These are phyloP conservation scores for Cylindrotheca fusiformis DNA, from an alignment of 108 stramenopile species.

Conservation along the genomic window DNA sequence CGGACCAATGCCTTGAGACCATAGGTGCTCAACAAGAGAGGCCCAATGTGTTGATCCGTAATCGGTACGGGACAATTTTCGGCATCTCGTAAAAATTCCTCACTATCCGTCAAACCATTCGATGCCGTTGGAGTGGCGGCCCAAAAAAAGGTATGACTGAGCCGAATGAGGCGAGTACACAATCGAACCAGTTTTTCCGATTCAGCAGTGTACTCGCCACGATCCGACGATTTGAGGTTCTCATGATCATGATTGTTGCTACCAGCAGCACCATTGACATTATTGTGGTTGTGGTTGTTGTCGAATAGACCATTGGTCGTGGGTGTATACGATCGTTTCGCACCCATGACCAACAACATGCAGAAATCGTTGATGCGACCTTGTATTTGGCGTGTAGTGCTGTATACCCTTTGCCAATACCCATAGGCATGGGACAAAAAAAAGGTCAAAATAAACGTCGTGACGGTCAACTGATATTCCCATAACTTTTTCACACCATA, in stretches of 20 bases:
- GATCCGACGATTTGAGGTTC: neutral
- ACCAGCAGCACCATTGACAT: neutral
- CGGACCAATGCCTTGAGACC: slow-evolving; percentile 42
- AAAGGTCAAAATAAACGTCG: slow-evolving; percentile 51
- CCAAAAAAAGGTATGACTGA: slow-evolving; percentile 64
- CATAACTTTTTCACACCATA: slow-evolving; percentile 41
- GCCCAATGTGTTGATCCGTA: slow-evolving; percentile 29
- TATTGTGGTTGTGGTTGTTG: neutral
- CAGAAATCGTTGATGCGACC: slow-evolving; percentile 65
- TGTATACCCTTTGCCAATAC: slow-evolving; percentile 48
- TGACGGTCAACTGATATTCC: slow-evolving; percentile 57
- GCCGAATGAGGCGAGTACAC: slow-evolving; percentile 39
- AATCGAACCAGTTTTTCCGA: slow-evolving; percentile 43
- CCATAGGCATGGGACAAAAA: slow-evolving; percentile 53
- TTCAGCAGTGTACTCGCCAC: slow-evolving; percentile 18
- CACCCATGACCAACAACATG: slow-evolving; percentile 29
- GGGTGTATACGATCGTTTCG: neutral
- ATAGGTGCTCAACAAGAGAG: slow-evolving; percentile 41
- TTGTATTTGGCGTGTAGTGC: slow-evolving; percentile 49
- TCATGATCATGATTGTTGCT: slow-evolving; percentile 36
- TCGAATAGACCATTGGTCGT: neutral
- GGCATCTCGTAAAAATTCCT: neutral
- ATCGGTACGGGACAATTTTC: neutral
- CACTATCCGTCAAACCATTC: slow-evolving; percentile 7
- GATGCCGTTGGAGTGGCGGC: slow-evolving; percentile 47